Conservation (phyloP, 768 basidiomycete genomes). For the Pleurotus pulmonarius region DNA sequence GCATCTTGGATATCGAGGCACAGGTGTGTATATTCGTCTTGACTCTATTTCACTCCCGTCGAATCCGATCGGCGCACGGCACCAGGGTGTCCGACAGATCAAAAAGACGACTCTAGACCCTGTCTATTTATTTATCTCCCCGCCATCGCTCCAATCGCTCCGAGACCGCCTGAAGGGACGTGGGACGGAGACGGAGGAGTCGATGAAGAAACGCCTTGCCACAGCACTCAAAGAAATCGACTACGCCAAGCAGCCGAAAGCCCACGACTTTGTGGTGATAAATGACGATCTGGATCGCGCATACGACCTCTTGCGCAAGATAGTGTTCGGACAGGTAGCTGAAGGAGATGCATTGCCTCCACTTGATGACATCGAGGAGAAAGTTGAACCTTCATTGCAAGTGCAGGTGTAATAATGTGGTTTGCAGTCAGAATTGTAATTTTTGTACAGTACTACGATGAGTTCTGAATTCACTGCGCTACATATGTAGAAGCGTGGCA, state of each 20-base stretch:
- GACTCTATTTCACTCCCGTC: too few relatives aligned
- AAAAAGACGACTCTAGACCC: slow-evolving; percentile 80
- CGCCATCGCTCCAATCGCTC: slow-evolving; percentile 74
- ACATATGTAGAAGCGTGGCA: too few relatives aligned
- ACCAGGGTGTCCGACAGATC: slow-evolving; percentile 87
- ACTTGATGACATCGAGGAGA: slow-evolving; percentile 39
- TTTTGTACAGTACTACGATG: too few relatives aligned
- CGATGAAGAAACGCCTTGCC: slow-evolving; percentile 69
- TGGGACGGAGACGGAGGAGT: slow-evolving; percentile 78
- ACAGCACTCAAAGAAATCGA: slow-evolving; percentile 79
- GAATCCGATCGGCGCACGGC: neutral
- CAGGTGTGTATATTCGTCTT: slow-evolving; percentile 54
- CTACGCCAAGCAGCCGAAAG: slow-evolving; percentile 72
- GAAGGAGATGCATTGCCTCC: slow-evolving; percentile 64
- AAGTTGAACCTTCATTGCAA: too few relatives aligned
- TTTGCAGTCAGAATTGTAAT: too few relatives aligned
- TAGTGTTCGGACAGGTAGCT: slow-evolving; percentile 68
- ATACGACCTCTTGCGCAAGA: slow-evolving; percentile 68
- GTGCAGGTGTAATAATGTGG: too few relatives aligned
- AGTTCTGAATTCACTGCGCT: too few relatives aligned
- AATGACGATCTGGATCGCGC: slow-evolving; percentile 88
- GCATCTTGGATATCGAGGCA: slow-evolving; percentile 93
- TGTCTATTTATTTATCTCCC: slow-evolving; percentile 89
- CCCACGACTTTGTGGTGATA: slow-evolving; percentile 81
- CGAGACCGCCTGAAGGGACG: slow-evolving; percentile 68